A percentile compares a stretch with the other conserved stretches of the same genome.
Evolutionary conservation across 2,329 filamentous ascomycete genomes (phyloP).

Genomic region (Aureobasidium sp.): DNA sequence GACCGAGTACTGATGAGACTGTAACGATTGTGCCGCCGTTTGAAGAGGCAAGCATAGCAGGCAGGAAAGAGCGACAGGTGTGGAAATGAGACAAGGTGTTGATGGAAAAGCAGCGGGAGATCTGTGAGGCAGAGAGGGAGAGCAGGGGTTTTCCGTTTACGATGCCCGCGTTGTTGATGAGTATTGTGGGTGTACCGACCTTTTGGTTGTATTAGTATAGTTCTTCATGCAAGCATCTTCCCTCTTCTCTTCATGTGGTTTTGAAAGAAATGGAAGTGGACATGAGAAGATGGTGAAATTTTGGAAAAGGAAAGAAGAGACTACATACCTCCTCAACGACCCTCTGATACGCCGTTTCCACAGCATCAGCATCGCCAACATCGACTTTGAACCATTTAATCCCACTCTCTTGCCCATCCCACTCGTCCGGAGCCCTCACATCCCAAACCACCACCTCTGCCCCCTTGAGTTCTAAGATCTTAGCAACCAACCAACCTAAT

Average conservation of each 20-base stretch:
- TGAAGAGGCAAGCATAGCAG: slow-evolving; percentile 60
- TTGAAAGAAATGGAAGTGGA: not conserved
- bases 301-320: not conserved
- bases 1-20: slow-evolving; percentile 78
- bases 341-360: slow-evolving; percentile 55
- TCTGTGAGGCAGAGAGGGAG: slow-evolving; percentile 55
- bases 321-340: slow-evolving; percentile 71
- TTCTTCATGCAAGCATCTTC: too few relatives aligned
- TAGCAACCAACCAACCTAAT: slow-evolving; percentile 73
- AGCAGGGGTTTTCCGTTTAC: slow-evolving; percentile 71
- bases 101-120: slow-evolving; percentile 63
- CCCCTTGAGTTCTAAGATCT: slow-evolving; percentile 87
- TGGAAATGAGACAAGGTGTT: slow-evolving; percentile 86
- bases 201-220: slow-evolving; percentile 27
- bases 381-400: slow-evolving; percentile 80
- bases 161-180: slow-evolving; percentile 93
- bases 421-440: slow-evolving; percentile 49
- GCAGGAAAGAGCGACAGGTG: slow-evolving; percentile 77
- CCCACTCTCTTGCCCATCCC: slow-evolving; percentile 42
- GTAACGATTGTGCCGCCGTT: slow-evolving; percentile 82
- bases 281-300: too few relatives aligned
- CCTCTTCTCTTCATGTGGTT: too few relatives aligned
- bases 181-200: slow-evolving; percentile 80
- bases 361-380: slow-evolving; percentile 61
- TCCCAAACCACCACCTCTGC: slow-evolving; percentile 85